Base-by-base conservation (phyloP, 345 rosid species). In the Sapria himalayana region DNA sequence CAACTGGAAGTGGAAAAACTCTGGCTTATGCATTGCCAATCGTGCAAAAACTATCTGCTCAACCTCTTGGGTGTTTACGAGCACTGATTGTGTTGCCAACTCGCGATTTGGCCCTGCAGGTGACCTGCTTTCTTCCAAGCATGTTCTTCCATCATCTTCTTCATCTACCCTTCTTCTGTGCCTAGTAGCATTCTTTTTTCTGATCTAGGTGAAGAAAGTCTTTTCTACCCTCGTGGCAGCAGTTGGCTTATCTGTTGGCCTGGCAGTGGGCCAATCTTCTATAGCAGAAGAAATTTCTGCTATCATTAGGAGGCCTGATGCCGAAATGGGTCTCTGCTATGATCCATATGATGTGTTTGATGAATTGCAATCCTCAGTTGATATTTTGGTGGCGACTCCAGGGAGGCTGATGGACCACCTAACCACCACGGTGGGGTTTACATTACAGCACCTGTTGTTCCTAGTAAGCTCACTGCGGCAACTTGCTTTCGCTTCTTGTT, bases 381-480 rank as follows among this genome's bases (percentile, higher is more conserved):
- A 89, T 58, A 76, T 89, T 66, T 59, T 82, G 62, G 81, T 89
- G 46, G 93, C 98, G 34, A 89, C 94, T 37, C 98, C 94, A 4
- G 98, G 98, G 54, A 77, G 98, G 63, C 77, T 89, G n/a, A 71
- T 82, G 93, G 98, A 89, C 34, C 94, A 89, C 60, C 78, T 82
- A 25, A 76, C 69, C 57, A 57, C 60, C 55, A 89, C 98, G 4
- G 66, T 67, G 52, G 95, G 94, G 19, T 89, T 89, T 54, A 82
- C 93, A 0, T 78, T 82, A 23, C 93, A 89, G 69, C 94, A 89
- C 61, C 82, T 89, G 19, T 56, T 78, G 64, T 89, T 72, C 68
- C 93, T 89, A 58, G 95, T 89, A 76, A 60, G 82, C 39, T n/a
- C n/a, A n/a, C n/a, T n/a, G n/a, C n/a, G n/a, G 41, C 19, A 17